Evolutionary conservation across 2,329 filamentous ascomycete genomes (phyloP), one percentile per base, ranked within the genome.

Genomic region (Sporothrix brunneoviolacea): DNA sequence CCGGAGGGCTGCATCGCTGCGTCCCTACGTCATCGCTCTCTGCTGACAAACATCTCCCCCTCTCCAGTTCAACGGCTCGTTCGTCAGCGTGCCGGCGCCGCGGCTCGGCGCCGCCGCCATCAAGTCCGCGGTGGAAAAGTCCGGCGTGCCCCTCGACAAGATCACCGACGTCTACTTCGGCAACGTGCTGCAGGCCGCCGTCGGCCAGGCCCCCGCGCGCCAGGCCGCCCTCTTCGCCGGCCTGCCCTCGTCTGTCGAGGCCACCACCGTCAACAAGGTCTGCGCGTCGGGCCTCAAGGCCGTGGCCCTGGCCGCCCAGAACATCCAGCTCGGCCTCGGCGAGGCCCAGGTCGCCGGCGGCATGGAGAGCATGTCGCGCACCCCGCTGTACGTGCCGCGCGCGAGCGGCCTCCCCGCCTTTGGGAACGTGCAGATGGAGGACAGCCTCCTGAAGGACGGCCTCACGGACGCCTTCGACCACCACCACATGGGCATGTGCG

Each of bases 101-200:
- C 79, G 87, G 62, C 85, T 98, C 41, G 93, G 88, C 58, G 89
- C 91, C 27, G 83, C 84, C 15, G 93, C 91, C 52, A 97, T 98
- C 73, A 93, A 91, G 68, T 86, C 89, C 41, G 93, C 93, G 24
- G 70, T 98, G 48, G 80, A 84, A 59, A 95, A 93, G 69, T 94
- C 91, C 47, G 84, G 82, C 57, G 79, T 97, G 7, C 91, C 93
- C 2, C 68, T 82, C 47, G 82, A 84, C 30, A 86, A 86, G 64
- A 88, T 97, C 62, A 86, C 84, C 56, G 87, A 95, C 69, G 89
- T 97, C 15, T 97, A 97, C 73, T 95, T 97, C 88, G 93, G 93
- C 64, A 95, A 96, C 62, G 93, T 97, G 9, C 77, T 97, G 36
- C 84, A 90, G 67, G 91, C 78, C 39, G 80, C 79, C 16, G 79